phyloP scores from a whole-genome alignment of 139 green algal genomes.

The Marvania coccoides region DNA sequence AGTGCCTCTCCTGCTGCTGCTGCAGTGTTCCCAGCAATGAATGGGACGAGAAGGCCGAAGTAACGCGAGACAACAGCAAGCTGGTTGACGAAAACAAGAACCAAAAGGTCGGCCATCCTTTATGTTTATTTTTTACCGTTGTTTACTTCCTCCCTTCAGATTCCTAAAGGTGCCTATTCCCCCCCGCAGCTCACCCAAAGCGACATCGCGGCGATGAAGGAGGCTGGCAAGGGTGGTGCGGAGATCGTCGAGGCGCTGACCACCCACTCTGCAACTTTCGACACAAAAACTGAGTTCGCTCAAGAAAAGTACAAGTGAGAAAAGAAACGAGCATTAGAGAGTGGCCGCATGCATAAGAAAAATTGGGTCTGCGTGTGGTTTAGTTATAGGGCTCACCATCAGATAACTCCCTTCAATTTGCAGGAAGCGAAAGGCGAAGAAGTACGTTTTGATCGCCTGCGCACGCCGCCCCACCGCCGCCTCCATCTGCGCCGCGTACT shows the following conservation, averaged over 20 bases:
- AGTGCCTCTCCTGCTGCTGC: too few species aligned
- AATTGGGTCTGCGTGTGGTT: not conserved
- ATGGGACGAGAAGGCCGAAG: conserved; percentile 3
- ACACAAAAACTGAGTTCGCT: conserved; percentile 71
- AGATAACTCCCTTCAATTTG: not conserved
- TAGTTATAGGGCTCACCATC: not conserved
- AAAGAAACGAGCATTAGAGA: too few species aligned
- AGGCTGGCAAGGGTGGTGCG: conserved; percentile 20
- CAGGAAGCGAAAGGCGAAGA: conserved; percentile 50
- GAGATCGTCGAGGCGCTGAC: conserved; percentile 71
- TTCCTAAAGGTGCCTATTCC: not conserved
- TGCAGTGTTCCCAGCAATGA: not conserved
- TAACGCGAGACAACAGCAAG: not conserved
- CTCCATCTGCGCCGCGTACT: conserved; percentile 53
- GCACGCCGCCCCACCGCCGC: conserved; percentile 45
- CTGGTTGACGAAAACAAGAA: not conserved
- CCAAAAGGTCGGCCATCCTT: not conserved
- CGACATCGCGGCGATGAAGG: conserved; percentile 20
- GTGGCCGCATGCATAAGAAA: too few species aligned
- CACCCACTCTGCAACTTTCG: conserved; percentile 66
- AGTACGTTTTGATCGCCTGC: conserved; percentile 36
- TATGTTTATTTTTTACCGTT: not conserved
- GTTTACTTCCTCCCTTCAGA: too few species aligned
- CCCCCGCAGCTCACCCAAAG: conserved; percentile 19
- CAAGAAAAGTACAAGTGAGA: conserved; percentile 79